These are phyloP conservation scores for Aspergillus intermedius DNA, from an alignment of 2,329 filamentous ascomycete genomes.

Conservation along the genomic window DNA sequence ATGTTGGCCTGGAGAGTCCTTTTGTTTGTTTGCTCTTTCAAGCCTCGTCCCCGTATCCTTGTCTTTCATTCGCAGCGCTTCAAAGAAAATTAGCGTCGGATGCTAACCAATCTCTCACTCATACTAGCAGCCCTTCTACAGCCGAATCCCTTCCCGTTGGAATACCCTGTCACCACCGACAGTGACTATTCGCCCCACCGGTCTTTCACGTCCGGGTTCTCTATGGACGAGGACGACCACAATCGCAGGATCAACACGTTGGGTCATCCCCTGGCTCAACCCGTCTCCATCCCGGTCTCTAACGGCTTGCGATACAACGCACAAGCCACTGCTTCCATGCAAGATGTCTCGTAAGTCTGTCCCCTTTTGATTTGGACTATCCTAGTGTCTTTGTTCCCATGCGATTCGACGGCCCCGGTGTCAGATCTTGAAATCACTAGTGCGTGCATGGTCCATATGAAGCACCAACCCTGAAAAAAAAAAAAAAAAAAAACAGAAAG, in stretches of 20 bases:
- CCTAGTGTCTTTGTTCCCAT: conserved; percentile 11
- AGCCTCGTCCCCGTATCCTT: conserved; percentile 18
- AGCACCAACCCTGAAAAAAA: too few relatives aligned
- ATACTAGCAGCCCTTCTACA: conserved; percentile 22
- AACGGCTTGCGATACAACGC: conserved; percentile 48
- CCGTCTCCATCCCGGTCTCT: conserved; percentile 40
- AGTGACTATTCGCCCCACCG: conserved; percentile 35
- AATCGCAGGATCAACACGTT: conserved; percentile 47
- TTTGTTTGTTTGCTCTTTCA: conserved; percentile 11
- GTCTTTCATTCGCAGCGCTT: conserved; percentile 3
- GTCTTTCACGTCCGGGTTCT: conserved; percentile 27
- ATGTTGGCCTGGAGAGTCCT: conserved; percentile 1
- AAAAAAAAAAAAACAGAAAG: too few relatives aligned
- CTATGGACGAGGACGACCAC: conserved; percentile 41
- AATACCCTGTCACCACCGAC: conserved; percentile 33
- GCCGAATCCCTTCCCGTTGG: conserved; percentile 33
- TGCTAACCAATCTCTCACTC: too few relatives aligned
- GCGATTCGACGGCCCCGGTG: background rate
- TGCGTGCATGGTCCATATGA: too few relatives aligned
- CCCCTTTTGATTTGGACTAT: conserved; percentile 35
- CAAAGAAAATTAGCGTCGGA: too few relatives aligned
- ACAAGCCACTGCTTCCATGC: conserved; percentile 42
- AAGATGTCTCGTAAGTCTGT: conserved; percentile 50
- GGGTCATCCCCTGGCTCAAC: conserved; percentile 40
- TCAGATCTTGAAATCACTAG: too few relatives aligned